Evolutionary conservation across 2,329 filamentous ascomycete species (phyloP).

Genomic region (Hymenoscyphus scutula): DNA sequence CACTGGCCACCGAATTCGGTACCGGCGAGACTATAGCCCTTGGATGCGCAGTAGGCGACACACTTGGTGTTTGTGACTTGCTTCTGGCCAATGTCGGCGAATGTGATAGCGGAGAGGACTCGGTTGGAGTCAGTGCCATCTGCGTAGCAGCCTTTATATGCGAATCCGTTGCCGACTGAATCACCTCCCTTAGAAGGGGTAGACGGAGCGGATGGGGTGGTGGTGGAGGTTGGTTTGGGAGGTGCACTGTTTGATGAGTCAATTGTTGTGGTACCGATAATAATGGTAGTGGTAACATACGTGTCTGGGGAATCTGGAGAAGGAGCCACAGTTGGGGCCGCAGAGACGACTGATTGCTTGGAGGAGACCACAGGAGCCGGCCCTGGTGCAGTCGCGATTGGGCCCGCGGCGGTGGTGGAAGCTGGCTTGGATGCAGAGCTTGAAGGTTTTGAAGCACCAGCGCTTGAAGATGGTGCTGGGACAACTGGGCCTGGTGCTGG

Average conservation of each 20-base stretch:
- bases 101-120: conserved; percentile 41
- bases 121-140: conserved; percentile 36
- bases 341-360: background rate
- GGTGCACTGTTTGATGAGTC: conserved; percentile 6
- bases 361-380: background rate
- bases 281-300: background rate
- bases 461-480: conserved; percentile 13
- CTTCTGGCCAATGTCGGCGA: conserved; percentile 41
- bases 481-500: conserved; percentile 1
- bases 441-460: conserved; percentile 9
- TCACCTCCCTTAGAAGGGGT: background rate
- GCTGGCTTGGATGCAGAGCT: conserved; percentile 13
- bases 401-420: too few species aligned
- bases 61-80: conserved; percentile 46
- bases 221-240: conserved; percentile 15
- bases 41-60: conserved; percentile 46
- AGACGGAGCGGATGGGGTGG: background rate
- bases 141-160: conserved; percentile 45
- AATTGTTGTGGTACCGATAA: background rate
- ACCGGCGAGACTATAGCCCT: conserved; percentile 47
- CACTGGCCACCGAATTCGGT: conserved; percentile 49
- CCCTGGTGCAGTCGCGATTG: background rate
- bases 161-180: conserved; percentile 36
- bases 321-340: background rate
- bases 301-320: conserved; percentile 18